These are phyloP conservation scores for Bolboschoenus planiculmis DNA, from an alignment of 176 grass and related monocot species.

Conservation along the genomic window DNA sequence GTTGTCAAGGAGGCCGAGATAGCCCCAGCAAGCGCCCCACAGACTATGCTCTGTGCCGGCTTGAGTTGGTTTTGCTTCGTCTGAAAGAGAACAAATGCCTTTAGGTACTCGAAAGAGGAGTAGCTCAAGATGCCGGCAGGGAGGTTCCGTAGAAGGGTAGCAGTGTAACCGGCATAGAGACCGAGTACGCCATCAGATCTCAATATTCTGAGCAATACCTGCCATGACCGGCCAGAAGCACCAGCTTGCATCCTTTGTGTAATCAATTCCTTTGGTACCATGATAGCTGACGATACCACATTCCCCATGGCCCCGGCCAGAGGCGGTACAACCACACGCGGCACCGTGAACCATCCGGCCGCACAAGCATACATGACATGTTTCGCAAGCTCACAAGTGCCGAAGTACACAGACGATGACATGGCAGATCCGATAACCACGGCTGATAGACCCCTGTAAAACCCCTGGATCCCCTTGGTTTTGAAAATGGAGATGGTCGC, in stretches of 20 bases:
- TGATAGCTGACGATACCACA: conserved; percentile 75
- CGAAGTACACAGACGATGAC: conserved; percentile 87
- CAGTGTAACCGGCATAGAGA: conserved; percentile 77
- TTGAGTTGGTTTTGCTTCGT: conserved; percentile 37
- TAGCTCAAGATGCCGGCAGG: conserved; percentile 70
- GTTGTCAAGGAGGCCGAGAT: conserved; percentile 80
- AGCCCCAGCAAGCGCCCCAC: conserved; percentile 66
- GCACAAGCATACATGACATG: conserved; percentile 37
- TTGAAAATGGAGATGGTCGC: conserved; percentile 61
- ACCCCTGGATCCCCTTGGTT: conserved; percentile 47
- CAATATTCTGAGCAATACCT: conserved; percentile 65
- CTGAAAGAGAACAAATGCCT: conserved; percentile 51
- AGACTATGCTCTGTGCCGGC: conserved; percentile 62
- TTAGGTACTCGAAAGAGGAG: conserved; percentile 96
- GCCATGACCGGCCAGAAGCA: conserved; percentile 53
- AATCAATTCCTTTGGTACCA: conserved; percentile 98
- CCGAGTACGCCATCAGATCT: conserved; percentile 57
- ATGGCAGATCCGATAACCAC: conserved; percentile 70
- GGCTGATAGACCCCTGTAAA: conserved; percentile 73
- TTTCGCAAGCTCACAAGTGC: conserved; percentile 90
- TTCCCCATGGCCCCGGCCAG: conserved; percentile 79
- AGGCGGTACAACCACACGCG: conserved; percentile 61
- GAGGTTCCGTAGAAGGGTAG: conserved; percentile 80
- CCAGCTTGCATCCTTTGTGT: conserved; percentile 91
- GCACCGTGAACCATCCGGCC: conserved; percentile 15